These are phyloP conservation scores for Capsicum baccatum DNA, from an alignment of 257 asterid species.

Conservation along the genomic window DNA sequence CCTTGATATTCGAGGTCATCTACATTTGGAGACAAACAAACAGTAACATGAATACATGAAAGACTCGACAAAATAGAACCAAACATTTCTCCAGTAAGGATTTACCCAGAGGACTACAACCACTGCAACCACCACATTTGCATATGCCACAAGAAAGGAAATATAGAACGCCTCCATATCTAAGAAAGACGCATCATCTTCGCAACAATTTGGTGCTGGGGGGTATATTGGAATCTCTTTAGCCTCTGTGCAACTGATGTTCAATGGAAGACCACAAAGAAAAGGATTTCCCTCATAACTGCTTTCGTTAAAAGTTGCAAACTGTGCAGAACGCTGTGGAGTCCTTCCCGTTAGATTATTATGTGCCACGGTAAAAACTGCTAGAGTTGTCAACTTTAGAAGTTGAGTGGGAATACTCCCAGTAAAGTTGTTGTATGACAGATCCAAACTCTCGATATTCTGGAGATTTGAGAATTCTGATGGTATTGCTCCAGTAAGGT, in stretches of 20 bases:
- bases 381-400: neutral
- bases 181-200: neutral
- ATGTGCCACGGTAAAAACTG: neutral
- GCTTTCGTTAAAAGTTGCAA: neutral
- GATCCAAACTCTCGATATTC: neutral
- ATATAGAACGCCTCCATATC: slow-evolving; percentile 18
- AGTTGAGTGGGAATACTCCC: slow-evolving; percentile 13
- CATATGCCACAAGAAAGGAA: slow-evolving; percentile 9
- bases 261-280: slow-evolving; percentile 24
- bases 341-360: neutral
- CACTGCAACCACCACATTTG: neutral
- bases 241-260: neutral
- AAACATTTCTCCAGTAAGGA: slow-evolving; percentile 20
- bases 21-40: neutral
- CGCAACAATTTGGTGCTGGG: neutral
- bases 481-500: slow-evolving; percentile 23
- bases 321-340: neutral
- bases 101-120: no score
- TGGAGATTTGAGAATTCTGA: neutral
- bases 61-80: slow-evolving; percentile 4
- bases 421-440: no score
- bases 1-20: no score
- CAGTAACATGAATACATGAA: neutral
- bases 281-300: slow-evolving; percentile 22
- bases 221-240: neutral